phyloP scores from a whole-genome alignment of 2,329 filamentous ascomycete species.

The Curvularia verruculosa region DNA sequence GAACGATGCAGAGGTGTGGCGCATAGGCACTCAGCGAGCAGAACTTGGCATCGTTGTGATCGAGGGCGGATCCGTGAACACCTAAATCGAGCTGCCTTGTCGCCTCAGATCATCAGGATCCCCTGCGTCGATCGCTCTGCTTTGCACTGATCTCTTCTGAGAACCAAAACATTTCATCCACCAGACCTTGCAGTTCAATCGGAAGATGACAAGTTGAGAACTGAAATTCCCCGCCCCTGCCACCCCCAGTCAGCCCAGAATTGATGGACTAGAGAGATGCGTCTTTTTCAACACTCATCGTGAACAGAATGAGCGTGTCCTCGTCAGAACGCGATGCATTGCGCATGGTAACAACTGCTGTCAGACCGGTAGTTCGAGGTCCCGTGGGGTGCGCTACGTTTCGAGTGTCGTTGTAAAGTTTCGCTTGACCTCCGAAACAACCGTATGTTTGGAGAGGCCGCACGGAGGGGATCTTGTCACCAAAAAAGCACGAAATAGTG shows the following conservation, averaged over 20 bases:
- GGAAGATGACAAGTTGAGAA: neutral
- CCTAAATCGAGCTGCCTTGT: neutral
- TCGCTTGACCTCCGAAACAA: constrained; percentile 13
- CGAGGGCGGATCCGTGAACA: neutral
- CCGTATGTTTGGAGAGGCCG: constrained; percentile 12
- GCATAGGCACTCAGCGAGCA: neutral
- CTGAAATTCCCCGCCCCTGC: neutral
- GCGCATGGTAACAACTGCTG: neutral
- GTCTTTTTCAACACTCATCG: neutral
- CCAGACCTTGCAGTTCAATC: neutral
- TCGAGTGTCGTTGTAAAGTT: constrained; percentile 16
- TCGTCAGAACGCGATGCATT: neutral
- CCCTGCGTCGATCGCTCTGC: constrained; percentile 1
- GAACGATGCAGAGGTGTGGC: neutral
- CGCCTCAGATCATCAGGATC: neutral
- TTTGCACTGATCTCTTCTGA: neutral
- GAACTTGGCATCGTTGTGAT: neutral
- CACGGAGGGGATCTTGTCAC: constrained; percentile 3
- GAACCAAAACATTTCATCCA: neutral
- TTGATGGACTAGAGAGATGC: neutral
- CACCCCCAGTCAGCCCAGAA: too few species aligned
- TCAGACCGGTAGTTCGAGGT: constrained; percentile 10
- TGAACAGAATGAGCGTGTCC: neutral
- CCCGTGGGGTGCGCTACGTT: constrained; percentile 11
- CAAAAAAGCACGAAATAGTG: constrained; percentile 5